Percentiles rank a stretch among this genome's conserved stretches.
Evolutionary conservation across 192 early-diverging fungal species (phyloP).

Genomic region (Fimicolochytrium jonesii): DNA sequence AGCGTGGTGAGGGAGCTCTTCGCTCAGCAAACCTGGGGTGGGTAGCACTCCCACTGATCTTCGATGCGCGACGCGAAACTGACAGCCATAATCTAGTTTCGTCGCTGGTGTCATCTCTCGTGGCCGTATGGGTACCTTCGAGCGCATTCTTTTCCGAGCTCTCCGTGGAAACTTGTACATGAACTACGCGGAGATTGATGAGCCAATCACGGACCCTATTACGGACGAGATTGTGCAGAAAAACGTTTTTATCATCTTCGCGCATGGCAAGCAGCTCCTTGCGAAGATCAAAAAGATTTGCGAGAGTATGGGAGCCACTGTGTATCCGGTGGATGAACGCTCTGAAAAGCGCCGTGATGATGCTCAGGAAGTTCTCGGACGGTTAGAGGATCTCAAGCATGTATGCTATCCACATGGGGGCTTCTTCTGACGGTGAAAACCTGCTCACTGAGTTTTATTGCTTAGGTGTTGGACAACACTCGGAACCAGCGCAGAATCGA

Average conservation of each 20-base stretch:
- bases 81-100: slow-evolving; percentile 63
- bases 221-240: slow-evolving; percentile 87
- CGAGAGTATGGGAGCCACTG: slow-evolving; percentile 90
- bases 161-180: slow-evolving; percentile 96
- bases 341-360: slow-evolving; percentile 82
- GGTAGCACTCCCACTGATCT: no score
- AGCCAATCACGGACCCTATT: slow-evolving; percentile 85
- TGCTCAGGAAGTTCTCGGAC: slow-evolving; percentile 70
- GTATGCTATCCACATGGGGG: not conserved
- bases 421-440: not conserved
- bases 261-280: slow-evolving; percentile 88
- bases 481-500: slow-evolving; percentile 77
- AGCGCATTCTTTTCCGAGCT: slow-evolving; percentile 94
- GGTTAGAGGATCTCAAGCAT: slow-evolving; percentile 83
- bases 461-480: slow-evolving; percentile 77
- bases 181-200: slow-evolving; percentile 94
- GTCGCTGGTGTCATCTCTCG: slow-evolving; percentile 94
- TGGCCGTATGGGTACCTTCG: slow-evolving; percentile 77
- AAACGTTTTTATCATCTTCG: slow-evolving; percentile 98
- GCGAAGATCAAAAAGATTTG: slow-evolving; percentile 90
- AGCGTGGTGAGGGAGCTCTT: slow-evolving; percentile 24
- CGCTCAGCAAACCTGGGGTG: slow-evolving; percentile 41
- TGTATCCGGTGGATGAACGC: slow-evolving; percentile 83
- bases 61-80: no score
- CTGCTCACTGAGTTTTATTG: not conserved